Evolutionary conservation across 2,329 filamentous ascomycete genomes (phyloP), one percentile per base, ranked within the genome.

Genomic region (Aplosporella prunicola): DNA sequence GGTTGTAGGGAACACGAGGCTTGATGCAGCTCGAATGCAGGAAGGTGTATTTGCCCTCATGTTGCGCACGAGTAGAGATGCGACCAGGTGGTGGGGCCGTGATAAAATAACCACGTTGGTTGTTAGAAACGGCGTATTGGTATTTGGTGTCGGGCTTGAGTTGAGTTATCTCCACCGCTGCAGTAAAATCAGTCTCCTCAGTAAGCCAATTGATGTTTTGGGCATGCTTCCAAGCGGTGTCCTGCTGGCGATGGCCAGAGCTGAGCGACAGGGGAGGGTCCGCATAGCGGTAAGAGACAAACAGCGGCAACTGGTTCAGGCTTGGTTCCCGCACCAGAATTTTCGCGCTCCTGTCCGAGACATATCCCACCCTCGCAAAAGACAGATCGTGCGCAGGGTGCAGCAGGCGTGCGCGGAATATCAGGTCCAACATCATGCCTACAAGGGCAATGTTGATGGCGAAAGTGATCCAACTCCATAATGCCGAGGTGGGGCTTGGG

Each of bases 21-120:
- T 95, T 84, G 51, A 96, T 86, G 60, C 91, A 98, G 27, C 86
- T 94, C 0, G 86, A 91, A 3, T 88, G 86, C 6, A 96, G 63
- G 56, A 98, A 98, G 0, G 85, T 93, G 50, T 94, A 89, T 40
- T 77, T 79, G 26, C 79, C 80, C 33, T 78, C 71, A 28, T 71
- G 70, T 4, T 71, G 67, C 11, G 69, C 63, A 4, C 53, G 48
- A 5, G 45, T 41, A 0, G 77, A 72, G 45, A 74, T 69, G 2
- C 72, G 67, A 9, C 87, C 86, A 0, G 77, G 65, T 23, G 69
- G 74, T 1, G 89, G 85, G 2, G 87, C 80, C 0, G 85, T 80
- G 3, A 74, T 74, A 51, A 98, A 94, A 46, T 77, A 77, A 31
- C 91, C 91, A 0, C 77, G 78, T 50, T 89, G 80, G 53, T 91